Evolutionary conservation across 495 filamentous ascomycete genomes (phyloP), one percentile per base, ranked within the genome.

Genomic region (Usnea hakonensis): DNA sequence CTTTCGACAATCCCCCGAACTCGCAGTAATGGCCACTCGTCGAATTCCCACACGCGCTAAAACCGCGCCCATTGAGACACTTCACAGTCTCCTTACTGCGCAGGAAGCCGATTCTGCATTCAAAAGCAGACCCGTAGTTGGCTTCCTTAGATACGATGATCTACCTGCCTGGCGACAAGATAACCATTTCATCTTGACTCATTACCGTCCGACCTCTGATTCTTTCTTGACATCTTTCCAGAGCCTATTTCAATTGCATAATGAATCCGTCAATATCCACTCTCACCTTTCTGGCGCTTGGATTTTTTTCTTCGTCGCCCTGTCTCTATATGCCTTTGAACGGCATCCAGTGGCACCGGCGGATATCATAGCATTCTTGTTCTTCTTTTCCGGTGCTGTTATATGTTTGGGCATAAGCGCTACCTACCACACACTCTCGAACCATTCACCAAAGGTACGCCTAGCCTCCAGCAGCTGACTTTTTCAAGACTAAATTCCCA

Each of bases 191-290:
- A 89, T 93, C 60, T 77, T 79, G 50, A 80, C 78, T 23, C 86
- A 87, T 60, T 92, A 93, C 70, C 86, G 90, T 23, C 85, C 86
- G 26, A 78, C 81, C 41, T 87, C 87, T 5, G 77, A 77, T 60
- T 91, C 88, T 6, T 86, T 87, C 70, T 69, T 70, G 17, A 76
- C 71, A 37, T 92, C 85, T 54, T 79, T 88, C 50, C 75, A 79
- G 37, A 89, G 85, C 33, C 75, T 91, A 63, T 73, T 78, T 54
- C 90, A 90, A 72, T 65, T 91, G n/a, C 90, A 97, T 77, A 97
- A 96, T 75, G 91, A 97, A 73, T 85, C 83, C n/a, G 87, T 97
- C 64, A 97, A 97, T 73, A 93, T 96, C 69, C 96, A 91, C 75
- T 85, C 88, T 3, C 93, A 97, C 73, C 81, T 96, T 8, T 66